Conservation (phyloP, 2,329 filamentous ascomycete species). For the Diaporthe sp. region DNA sequence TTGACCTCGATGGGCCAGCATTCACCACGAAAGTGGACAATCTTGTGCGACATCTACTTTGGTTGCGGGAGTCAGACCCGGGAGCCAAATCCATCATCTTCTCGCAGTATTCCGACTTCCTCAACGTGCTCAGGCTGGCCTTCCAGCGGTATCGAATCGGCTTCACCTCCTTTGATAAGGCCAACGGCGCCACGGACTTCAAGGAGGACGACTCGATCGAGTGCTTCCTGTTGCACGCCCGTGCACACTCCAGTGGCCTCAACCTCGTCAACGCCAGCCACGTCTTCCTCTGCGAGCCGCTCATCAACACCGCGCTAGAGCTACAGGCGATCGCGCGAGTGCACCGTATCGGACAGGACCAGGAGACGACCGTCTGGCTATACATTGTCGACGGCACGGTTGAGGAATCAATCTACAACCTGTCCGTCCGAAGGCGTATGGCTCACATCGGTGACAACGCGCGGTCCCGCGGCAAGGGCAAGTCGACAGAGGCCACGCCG, state of each 20-base stretch:
- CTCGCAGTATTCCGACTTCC: conserved; percentile 86
- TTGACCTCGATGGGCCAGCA: conserved; percentile 79
- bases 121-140: conserved; percentile 79
- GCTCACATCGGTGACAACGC: conserved; percentile 74
- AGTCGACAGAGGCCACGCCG: conserved; percentile 45
- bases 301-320: conserved; percentile 94
- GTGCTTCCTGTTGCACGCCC: conserved; percentile 90
- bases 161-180: conserved; percentile 77
- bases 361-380: conserved; percentile 93
- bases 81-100: conserved; percentile 95
- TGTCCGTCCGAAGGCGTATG: conserved; percentile 84
- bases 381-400: conserved; percentile 93
- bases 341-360: conserved; percentile 91
- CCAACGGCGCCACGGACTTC: conserved; percentile 81
- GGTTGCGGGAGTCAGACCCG: conserved; percentile 86
- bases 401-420: conserved; percentile 90
- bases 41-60: conserved; percentile 83
- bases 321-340: conserved; percentile 95
- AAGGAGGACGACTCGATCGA: conserved; percentile 80
- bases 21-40: conserved; percentile 95
- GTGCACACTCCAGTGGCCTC: conserved; percentile 88
- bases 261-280: conserved; percentile 95
- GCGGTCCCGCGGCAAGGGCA: conserved; percentile 49
- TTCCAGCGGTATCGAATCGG: conserved; percentile 81
- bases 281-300: conserved; percentile 93